These are phyloP conservation scores for Scorias spongiosa DNA, from an alignment of 2,329 filamentous ascomycete species.

Conservation along the genomic window DNA sequence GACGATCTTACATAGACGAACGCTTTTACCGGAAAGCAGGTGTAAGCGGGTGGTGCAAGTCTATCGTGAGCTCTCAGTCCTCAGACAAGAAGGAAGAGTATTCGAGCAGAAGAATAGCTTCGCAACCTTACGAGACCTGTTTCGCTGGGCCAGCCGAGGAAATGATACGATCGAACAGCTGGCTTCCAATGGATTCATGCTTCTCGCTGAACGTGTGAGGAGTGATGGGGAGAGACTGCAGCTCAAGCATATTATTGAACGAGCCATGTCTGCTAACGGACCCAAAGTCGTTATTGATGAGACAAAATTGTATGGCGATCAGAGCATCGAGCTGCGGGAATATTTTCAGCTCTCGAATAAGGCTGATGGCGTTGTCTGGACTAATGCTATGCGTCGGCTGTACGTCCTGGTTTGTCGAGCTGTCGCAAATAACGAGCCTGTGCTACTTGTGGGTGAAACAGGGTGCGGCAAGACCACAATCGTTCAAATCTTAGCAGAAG, in stretches of 20 bases:
- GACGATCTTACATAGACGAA: slow-evolving; percentile 76
- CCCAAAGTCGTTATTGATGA: slow-evolving; percentile 59
- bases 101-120: slow-evolving; percentile 92
- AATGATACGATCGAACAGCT: slow-evolving; percentile 80
- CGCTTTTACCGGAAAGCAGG: slow-evolving; percentile 79
- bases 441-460: slow-evolving; percentile 88
- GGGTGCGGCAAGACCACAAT: slow-evolving; percentile 97
- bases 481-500: slow-evolving; percentile 78
- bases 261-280: slow-evolving; percentile 52
- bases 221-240: slow-evolving; percentile 71
- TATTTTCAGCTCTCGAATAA: slow-evolving; percentile 25
- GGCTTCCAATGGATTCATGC: slow-evolving; percentile 86
- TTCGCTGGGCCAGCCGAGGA: slow-evolving; percentile 78
- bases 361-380: slow-evolving; percentile 70
- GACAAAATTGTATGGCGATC: slow-evolving; percentile 50
- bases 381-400: slow-evolving; percentile 78
- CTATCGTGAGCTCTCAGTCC: slow-evolving; percentile 78
- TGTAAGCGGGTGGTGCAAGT: slow-evolving; percentile 82
- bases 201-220: slow-evolving; percentile 87
- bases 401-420: slow-evolving; percentile 82
- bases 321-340: slow-evolving; percentile 21
- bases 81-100: slow-evolving; percentile 77
- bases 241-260: slow-evolving; percentile 79
- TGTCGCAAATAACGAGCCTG: slow-evolving; percentile 78
- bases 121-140: slow-evolving; percentile 87